phyloP scores from a whole-genome alignment of 129 eudicot species.

The Tagetes erecta region DNA sequence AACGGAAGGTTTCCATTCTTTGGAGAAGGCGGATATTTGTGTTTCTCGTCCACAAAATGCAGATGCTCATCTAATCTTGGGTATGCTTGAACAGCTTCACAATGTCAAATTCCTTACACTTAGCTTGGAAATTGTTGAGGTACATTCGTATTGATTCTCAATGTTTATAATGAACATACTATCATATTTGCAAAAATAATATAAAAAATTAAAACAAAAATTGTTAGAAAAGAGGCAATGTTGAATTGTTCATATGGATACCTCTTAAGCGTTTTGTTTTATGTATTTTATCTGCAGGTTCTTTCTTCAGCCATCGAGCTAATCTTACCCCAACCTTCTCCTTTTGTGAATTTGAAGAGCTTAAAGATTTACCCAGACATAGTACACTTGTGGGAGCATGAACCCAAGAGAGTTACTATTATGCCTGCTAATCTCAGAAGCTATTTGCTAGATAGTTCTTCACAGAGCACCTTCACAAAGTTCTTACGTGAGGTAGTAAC shows the following conservation, averaged over 20 bases:
- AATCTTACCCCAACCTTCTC: neutral
- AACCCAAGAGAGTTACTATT: neutral
- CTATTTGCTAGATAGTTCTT: neutral
- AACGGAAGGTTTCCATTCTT: too few relatives aligned
- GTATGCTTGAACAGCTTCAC: neutral
- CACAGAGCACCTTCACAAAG: neutral
- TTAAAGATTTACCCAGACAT: neutral
- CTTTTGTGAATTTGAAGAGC: neutral
- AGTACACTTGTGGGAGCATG: too few relatives aligned
- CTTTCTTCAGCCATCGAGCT: neutral
- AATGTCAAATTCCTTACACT: neutral
- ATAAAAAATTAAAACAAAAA: neutral
- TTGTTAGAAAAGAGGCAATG: neutral
- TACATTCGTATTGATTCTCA: neutral
- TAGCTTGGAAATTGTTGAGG: constrained; percentile 1
- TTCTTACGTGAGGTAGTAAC: constrained; percentile 7
- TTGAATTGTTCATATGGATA: neutral
- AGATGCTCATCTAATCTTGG: neutral
- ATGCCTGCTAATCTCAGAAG: neutral
- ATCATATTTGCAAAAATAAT: neutral
- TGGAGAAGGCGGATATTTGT: constrained; percentile 23
- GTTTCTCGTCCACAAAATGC: neutral
- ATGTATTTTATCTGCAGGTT: neutral
- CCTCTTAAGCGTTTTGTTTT: neutral
- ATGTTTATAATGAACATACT: neutral